Evolutionary conservation across 106 monocot genomes (phyloP), one percentile per base, ranked within the genome.

Genomic region (Dendrobium nobile): DNA sequence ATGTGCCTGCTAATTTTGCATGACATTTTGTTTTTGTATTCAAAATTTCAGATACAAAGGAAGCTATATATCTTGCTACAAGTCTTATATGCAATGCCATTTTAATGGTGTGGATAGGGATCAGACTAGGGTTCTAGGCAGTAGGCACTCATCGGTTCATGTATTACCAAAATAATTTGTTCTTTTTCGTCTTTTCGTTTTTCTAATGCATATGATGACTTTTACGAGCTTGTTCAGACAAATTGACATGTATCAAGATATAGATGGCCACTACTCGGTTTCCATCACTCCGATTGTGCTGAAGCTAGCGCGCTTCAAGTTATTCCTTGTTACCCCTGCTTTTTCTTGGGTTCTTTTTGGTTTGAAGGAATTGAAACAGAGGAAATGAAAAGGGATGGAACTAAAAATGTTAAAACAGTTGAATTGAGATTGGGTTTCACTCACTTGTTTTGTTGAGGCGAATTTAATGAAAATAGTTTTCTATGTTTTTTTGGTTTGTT

Each of bases 1-100:
- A 54, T 72, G 75, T 68, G 27, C 67, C 27, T 82, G 54, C 18
- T 77, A 26, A 44, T 42, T 73, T 22, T 75, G 43, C 79, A 18
- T 48, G 19, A 15, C 0, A 22, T 58, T n/a, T 44, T 75, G 7
- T 7, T n/a, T 47, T 15, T 3, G 26, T 28, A 27, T 55, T 5
- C 3, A 64, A 16, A 45, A 27, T 47, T n/a, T 22, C 22, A 61
- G 61, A 61, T 61, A 22, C 22, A 7, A n/a, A 22, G 9, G 61
- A 61, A 61, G 61, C n/a, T 61, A 22, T 8, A 22, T 13, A 15
- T 51, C 15, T 15, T 47, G 2, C 72, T 70, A 7, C 27, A 79
- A 67, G 16, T 79, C 13, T 40, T 45, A 17, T 44, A 47, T 45
- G 75, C 13, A 44, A 45, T 75, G 9, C 9, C 41, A 19, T 7